Conservation (phyloP, 352 stramenopile species). For the Globisporangium radiosum region DNA sequence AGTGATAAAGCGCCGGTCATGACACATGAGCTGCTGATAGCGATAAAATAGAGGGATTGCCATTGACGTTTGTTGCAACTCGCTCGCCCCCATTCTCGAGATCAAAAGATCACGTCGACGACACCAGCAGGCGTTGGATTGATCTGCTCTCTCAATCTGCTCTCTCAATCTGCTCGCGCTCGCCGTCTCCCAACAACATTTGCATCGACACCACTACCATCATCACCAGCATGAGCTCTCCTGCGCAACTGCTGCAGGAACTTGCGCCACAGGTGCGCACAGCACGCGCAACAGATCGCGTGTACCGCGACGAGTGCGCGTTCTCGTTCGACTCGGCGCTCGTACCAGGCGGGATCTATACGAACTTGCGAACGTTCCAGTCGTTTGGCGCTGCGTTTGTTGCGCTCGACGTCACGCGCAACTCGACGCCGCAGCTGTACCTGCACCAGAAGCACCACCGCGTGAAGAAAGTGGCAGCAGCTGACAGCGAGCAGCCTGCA, state of each 20-base stretch:
- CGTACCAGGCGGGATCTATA: constrained; percentile 64
- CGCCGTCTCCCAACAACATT: too few species aligned
- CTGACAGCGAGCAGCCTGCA: background rate
- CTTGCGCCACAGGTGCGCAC: constrained; percentile 35
- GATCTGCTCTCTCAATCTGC: too few species aligned
- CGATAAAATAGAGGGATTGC: constrained; percentile 8
- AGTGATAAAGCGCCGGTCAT: background rate
- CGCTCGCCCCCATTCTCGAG: background rate
- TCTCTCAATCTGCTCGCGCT: too few species aligned
- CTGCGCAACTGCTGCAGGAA: constrained; percentile 14
- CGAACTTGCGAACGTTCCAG: constrained; percentile 92
- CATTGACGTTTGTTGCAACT: background rate
- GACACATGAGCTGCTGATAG: background rate
- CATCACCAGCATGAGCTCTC: background rate
- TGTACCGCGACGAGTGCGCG: constrained; percentile 97
- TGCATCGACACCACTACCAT: background rate
- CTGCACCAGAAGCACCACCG: constrained; percentile 62
- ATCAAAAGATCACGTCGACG: too few species aligned
- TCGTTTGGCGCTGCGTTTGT: constrained; percentile 85
- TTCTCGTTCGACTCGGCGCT: constrained; percentile 94
- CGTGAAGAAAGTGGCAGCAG: constrained; percentile 12
- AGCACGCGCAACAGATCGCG: constrained; percentile 53
- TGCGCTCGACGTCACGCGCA: constrained; percentile 39
- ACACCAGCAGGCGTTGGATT: too few species aligned
- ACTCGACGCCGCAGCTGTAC: constrained; percentile 41